Evolutionary conservation across 768 basidiomycete species (phyloP).

Genomic region (Dentipellis fragilis): DNA sequence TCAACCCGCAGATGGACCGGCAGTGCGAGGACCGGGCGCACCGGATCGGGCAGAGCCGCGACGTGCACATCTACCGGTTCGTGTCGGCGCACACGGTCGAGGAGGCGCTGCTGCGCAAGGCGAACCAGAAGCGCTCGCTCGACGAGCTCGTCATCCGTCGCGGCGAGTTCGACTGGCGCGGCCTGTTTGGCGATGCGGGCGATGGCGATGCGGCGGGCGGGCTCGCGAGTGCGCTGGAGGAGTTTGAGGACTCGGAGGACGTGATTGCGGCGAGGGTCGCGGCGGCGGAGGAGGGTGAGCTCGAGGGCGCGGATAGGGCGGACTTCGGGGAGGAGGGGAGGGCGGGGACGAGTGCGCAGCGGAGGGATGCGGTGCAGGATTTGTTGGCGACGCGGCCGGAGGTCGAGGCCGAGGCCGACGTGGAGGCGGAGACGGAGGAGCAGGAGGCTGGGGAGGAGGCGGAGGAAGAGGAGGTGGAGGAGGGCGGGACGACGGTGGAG

Average conservation of each 20-base stretch:
- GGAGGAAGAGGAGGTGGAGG: slow-evolving; percentile 26
- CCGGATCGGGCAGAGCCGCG: slow-evolving; percentile 95
- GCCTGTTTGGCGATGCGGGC: slow-evolving; percentile 57
- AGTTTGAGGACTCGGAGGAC: slow-evolving; percentile 86
- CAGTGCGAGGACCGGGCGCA: slow-evolving; percentile 98
- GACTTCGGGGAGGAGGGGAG: slow-evolving; percentile 52
- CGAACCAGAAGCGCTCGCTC: slow-evolving; percentile 92
- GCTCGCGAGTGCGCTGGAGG: slow-evolving; percentile 66
- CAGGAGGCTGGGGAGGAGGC: slow-evolving; percentile 18
- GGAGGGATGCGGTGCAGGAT: not conserved
- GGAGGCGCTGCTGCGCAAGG: slow-evolving; percentile 92
- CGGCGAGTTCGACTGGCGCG: slow-evolving; percentile 92
- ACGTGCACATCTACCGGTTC: slow-evolving; percentile 94
- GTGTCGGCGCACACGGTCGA: slow-evolving; percentile 87
- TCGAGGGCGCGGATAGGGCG: slow-evolving; percentile 71
- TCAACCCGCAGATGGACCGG: slow-evolving; percentile 95
- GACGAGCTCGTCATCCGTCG: slow-evolving; percentile 88
- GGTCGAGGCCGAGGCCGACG: slow-evolving; percentile 3
- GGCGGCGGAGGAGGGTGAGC: slow-evolving; percentile 55
- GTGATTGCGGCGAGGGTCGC: slow-evolving; percentile 73
- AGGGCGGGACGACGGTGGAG: slow-evolving; percentile 70
- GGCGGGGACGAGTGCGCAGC: slow-evolving; percentile 5
- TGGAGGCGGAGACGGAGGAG: slow-evolving; percentile 15
- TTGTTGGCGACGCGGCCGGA: slow-evolving; percentile 8
- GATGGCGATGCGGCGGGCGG: slow-evolving; percentile 27